A percentile compares a stretch with the other conserved stretches of the same genome.
Conservation (phyloP, 2,329 filamentous ascomycete species). For the Aureobasidium leucospermi region DNA sequence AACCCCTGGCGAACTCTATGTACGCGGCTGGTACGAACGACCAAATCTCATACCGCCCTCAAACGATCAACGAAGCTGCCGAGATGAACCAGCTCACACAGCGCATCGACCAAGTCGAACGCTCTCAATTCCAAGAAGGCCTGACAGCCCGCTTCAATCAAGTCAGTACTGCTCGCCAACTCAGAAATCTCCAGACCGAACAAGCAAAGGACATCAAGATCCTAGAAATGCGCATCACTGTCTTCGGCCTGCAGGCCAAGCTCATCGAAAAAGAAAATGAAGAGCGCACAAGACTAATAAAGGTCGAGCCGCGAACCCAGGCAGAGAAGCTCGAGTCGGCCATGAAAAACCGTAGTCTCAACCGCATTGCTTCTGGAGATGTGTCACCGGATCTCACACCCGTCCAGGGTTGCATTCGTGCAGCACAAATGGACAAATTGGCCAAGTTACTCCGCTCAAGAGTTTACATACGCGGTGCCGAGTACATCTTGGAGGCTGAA, state of each 20-base stretch:
- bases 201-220: not conserved
- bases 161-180: not conserved
- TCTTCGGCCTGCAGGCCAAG: not conserved
- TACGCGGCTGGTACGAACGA: not conserved
- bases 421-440: not conserved
- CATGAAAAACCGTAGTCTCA: not conserved
- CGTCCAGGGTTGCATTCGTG: not conserved
- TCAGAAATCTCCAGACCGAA: not conserved
- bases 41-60: not conserved
- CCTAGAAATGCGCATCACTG: not conserved
- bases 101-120: not conserved
- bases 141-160: not conserved
- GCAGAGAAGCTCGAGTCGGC: conserved; percentile 1
- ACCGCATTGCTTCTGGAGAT: not conserved
- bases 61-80: not conserved
- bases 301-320: not conserved
- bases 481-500: not conserved
- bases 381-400: not conserved
- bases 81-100: not conserved
- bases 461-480: not conserved
- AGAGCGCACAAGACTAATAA: not conserved
- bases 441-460: not conserved
- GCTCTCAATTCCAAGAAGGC: not conserved
- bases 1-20: not conserved
- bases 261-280: not conserved